phyloP scores from a whole-genome alignment of 1,284 basidiomycete genomes.

The Papiliotrema fonsecae region DNA sequence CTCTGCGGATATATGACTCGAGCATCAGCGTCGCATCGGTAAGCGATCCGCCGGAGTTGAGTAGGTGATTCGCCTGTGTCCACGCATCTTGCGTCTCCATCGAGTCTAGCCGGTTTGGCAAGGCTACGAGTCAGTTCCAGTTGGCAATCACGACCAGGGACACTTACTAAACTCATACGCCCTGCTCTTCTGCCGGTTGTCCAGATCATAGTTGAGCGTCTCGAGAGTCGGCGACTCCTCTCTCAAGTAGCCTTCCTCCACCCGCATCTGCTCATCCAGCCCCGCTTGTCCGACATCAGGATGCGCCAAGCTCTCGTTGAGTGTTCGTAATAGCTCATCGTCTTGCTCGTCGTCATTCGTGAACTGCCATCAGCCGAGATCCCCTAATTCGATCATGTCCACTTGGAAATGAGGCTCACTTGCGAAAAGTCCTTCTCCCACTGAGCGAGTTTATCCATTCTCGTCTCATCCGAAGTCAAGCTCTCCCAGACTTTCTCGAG shows the following conservation, averaged over 20 bases:
- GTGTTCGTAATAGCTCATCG: slow-evolving; percentile 30
- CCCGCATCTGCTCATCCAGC: slow-evolving; percentile 36
- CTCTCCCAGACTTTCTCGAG: slow-evolving; percentile 50
- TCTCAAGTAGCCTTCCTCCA: slow-evolving; percentile 14
- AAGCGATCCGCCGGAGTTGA: slow-evolving; percentile 74
- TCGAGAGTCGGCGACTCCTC: background rate
- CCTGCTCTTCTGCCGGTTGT: slow-evolving; percentile 11
- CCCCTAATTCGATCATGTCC: background rate
- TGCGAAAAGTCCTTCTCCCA: slow-evolving; percentile 89
- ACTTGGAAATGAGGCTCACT: slow-evolving; percentile 20
- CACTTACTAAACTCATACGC: slow-evolving; percentile 67
- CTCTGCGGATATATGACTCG: slow-evolving; percentile 70
- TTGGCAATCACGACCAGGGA: background rate
- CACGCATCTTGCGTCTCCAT: slow-evolving; percentile 20
- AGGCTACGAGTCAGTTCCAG: slow-evolving; percentile 1
- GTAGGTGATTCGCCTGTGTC: slow-evolving; percentile 47
- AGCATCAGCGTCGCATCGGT: slow-evolving; percentile 78
- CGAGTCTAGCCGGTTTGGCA: slow-evolving; percentile 7
- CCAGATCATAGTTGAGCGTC: background rate
- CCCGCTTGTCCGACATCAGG: slow-evolving; percentile 34
- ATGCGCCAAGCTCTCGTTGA: slow-evolving; percentile 41
- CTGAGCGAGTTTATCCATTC: slow-evolving; percentile 62
- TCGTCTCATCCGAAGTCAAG: slow-evolving; percentile 47
- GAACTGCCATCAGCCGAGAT: slow-evolving; percentile 27
- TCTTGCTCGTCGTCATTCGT: slow-evolving; percentile 44